Evolutionary conservation across 306 rosid genomes (phyloP).

Genomic region (Bauhinia variegata): DNA sequence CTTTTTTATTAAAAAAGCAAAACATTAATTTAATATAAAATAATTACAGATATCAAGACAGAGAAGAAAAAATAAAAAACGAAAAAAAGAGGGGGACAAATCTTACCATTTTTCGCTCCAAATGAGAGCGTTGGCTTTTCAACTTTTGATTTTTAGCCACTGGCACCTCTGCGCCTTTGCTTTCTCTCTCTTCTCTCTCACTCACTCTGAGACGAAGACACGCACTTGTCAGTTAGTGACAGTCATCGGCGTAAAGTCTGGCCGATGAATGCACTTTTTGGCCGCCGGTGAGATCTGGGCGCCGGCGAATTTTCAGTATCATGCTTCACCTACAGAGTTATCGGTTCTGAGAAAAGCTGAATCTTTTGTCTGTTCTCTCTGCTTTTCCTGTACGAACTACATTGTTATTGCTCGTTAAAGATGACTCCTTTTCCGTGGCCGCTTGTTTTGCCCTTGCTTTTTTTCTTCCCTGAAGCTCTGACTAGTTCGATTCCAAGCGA

Average conservation of each 20-base stretch:
- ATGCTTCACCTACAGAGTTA: slow-evolving; percentile 15
- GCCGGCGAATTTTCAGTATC: neutral
- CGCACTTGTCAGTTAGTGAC: neutral
- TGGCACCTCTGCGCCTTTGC: neutral
- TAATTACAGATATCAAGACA: neutral
- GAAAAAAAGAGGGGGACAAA: slow-evolving; percentile 11
- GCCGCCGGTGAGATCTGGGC: slow-evolving; percentile 33
- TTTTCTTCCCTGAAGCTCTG: slow-evolving; percentile 41
- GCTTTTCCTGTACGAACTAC: slow-evolving; percentile 11
- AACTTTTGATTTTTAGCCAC: slow-evolving; percentile 24
- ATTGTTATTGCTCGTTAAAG: neutral
- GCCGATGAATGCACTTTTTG: slow-evolving; percentile 12
- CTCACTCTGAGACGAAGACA: neutral
- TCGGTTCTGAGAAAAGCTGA: slow-evolving; percentile 9
- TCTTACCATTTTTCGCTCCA: slow-evolving; percentile 47
- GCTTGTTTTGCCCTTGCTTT: slow-evolving; percentile 25
- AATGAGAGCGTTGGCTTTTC: slow-evolving; percentile 27
- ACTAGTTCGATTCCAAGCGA: slow-evolving; percentile 31
- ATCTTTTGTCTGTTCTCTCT: slow-evolving; percentile 14
- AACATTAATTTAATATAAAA: neutral
- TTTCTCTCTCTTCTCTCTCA: neutral
- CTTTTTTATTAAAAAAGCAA: too few relatives aligned
- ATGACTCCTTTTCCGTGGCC: slow-evolving; percentile 40
- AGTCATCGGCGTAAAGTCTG: slow-evolving; percentile 1
- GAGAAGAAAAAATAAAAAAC: neutral